These are phyloP conservation scores for Dendrobium catenatum DNA, from an alignment of 106 monocot species.

Conservation along the genomic window DNA sequence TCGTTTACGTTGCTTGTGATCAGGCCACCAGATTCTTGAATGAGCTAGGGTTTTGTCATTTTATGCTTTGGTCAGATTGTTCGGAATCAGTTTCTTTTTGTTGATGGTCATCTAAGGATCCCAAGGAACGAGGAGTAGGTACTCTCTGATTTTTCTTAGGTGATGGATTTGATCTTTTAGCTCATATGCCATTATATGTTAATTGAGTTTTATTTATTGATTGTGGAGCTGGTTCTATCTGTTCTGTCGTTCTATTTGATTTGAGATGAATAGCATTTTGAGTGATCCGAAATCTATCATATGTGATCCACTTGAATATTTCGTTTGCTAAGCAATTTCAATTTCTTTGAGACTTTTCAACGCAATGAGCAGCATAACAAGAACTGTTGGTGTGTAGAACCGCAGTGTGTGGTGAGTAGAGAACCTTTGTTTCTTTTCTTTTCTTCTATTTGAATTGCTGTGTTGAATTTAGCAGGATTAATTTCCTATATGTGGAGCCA, in stretches of 20 bases:
- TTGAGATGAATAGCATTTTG: background rate
- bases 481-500: background rate
- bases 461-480: background rate
- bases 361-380: background rate
- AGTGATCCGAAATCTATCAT: background rate
- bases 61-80: background rate
- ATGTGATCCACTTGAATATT: background rate
- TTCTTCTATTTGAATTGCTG: background rate
- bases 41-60: background rate
- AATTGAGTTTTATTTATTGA: no score
- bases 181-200: no score
- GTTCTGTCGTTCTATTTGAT: background rate
- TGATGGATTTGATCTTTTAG: background rate
- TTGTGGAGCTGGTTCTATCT: no score
- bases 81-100: background rate
- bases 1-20: background rate
- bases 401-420: background rate
- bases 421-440: background rate
- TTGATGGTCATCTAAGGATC: conserved; percentile 2
- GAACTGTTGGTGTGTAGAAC: background rate
- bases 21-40: background rate
- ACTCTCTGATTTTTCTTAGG: background rate
- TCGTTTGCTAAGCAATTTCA: background rate
- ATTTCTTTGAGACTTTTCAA: background rate
- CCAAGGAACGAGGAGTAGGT: background rate